Percentiles rank a stretch among this genome's conserved stretches.
Conservation (phyloP, 2,329 filamentous ascomycete species). For the Cordyceps javanica region DNA sequence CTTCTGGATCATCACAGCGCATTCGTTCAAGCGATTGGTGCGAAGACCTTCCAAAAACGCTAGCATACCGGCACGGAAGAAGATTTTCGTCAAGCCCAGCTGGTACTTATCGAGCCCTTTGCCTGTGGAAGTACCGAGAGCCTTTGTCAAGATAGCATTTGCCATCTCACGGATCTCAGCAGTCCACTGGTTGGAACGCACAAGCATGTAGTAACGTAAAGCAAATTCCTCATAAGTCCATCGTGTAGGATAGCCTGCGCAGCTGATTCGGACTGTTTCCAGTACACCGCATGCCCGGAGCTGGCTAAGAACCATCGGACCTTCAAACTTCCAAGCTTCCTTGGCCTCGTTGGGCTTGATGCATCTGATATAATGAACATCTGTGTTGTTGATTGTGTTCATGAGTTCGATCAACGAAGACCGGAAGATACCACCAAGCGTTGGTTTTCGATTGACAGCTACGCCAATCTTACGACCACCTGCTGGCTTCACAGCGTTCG, state of each 20-base stretch:
- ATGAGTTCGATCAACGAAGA: constrained; percentile 97
- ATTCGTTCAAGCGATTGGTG: constrained; percentile 83
- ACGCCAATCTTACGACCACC: constrained; percentile 83
- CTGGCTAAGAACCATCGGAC: constrained; percentile 97
- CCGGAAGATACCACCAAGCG: constrained; percentile 96
- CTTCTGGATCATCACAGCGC: constrained; percentile 97
- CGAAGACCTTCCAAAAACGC: constrained; percentile 94
- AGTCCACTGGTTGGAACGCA: constrained; percentile 84
- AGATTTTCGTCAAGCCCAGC: constrained; percentile 95
- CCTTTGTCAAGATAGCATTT: constrained; percentile 82
- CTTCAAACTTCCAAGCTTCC: constrained; percentile 95
- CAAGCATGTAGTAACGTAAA: constrained; percentile 95
- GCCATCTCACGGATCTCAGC: constrained; percentile 92
- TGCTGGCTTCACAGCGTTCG: constrained; percentile 70
- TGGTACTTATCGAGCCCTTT: constrained; percentile 90
- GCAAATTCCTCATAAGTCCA: constrained; percentile 99
- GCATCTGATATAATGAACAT: constrained; percentile 97
- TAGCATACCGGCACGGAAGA: constrained; percentile 98
- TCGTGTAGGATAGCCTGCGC: constrained; percentile 90
- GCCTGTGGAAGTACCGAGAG: constrained; percentile 69
- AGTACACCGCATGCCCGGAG: constrained; percentile 96
- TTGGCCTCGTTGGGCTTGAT: constrained; percentile 99
- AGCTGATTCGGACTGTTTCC: constrained; percentile 96
- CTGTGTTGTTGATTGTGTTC: constrained; percentile 94
- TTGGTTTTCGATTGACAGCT: constrained; percentile 92